Conservation (phyloP, 768 basidiomycete species). For the Tricholoma hemisulphureum region DNA sequence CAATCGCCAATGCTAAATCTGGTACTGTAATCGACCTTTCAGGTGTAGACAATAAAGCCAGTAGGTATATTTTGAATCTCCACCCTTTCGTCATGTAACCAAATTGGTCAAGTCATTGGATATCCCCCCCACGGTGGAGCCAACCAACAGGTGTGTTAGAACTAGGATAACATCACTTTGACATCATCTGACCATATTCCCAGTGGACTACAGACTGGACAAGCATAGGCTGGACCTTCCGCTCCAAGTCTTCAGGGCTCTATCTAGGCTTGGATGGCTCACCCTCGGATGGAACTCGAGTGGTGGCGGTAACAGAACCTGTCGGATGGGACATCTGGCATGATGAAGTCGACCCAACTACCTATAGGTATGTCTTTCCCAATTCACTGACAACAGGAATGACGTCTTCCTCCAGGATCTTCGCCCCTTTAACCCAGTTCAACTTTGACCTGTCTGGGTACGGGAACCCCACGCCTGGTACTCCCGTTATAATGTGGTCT, state of each 20-base stretch:
- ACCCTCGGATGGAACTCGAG: constrained; percentile 37
- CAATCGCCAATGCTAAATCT: constrained; percentile 49
- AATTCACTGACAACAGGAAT: neutral
- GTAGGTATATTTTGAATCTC: constrained; percentile 28
- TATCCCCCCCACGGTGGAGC: constrained; percentile 39
- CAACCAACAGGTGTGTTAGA: constrained; percentile 47
- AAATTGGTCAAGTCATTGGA: constrained; percentile 43
- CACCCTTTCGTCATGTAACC: neutral
- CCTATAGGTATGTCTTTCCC: constrained; percentile 40
- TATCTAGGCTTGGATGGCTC: constrained; percentile 43
- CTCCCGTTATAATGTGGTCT: constrained; percentile 46
- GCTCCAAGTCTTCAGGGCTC: constrained; percentile 37
- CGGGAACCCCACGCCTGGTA: constrained; percentile 45
- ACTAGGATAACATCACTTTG: neutral
- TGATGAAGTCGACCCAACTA: constrained; percentile 36
- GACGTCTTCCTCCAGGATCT: constrained; percentile 35
- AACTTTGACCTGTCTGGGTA: constrained; percentile 48
- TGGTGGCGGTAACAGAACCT: constrained; percentile 37
- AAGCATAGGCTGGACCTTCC: constrained; percentile 40
- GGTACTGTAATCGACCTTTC: constrained; percentile 58
- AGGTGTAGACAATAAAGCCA: constrained; percentile 45
- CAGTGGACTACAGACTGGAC: constrained; percentile 51
- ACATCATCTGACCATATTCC: neutral
- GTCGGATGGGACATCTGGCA: constrained; percentile 52
- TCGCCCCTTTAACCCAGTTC: constrained; percentile 39